A percentile compares a stretch with the other conserved stretches of the same genome.
Evolutionary conservation across 768 basidiomycete genomes (phyloP).

Genomic region (Dentipellis fragilis): DNA sequence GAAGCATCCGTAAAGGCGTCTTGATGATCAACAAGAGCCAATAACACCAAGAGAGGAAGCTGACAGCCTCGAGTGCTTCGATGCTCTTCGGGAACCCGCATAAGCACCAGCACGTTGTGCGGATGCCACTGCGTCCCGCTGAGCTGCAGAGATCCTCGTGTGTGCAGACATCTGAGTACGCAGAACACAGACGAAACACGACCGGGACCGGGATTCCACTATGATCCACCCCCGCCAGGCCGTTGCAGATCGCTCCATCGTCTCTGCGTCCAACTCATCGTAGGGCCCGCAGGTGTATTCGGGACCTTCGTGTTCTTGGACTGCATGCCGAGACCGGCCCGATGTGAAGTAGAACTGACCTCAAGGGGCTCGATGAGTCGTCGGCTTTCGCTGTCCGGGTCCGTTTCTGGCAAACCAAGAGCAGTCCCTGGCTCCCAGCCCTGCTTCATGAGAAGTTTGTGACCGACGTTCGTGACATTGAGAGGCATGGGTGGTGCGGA

Average conservation of each 20-base stretch:
- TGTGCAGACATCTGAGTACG: neutral
- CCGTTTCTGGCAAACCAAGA: conserved; percentile 27
- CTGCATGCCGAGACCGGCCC: conserved; percentile 48
- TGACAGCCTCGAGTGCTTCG: neutral
- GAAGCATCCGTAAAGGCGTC: too few species aligned
- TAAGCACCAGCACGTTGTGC: neutral
- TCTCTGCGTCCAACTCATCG: neutral
- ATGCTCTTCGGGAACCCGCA: neutral
- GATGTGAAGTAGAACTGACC: conserved; percentile 28
- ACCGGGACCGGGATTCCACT: neutral
- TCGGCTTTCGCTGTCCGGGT: conserved; percentile 19
- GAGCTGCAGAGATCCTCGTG: neutral
- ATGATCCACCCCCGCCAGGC: neutral
- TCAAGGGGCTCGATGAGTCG: conserved; percentile 51
- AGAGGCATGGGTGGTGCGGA: conserved; percentile 41
- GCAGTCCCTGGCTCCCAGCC: conserved; percentile 66
- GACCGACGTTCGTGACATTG: conserved; percentile 52
- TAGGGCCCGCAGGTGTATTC: neutral
- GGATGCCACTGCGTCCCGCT: neutral
- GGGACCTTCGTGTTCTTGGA: neutral
- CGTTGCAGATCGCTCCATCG: neutral
- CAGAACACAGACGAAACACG: neutral
- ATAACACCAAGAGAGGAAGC: neutral
- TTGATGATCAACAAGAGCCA: too few species aligned
- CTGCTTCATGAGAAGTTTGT: conserved; percentile 58